Base-by-base conservation (phyloP, 1,139 yeast genomes). In the Diutina mesorugosa region DNA sequence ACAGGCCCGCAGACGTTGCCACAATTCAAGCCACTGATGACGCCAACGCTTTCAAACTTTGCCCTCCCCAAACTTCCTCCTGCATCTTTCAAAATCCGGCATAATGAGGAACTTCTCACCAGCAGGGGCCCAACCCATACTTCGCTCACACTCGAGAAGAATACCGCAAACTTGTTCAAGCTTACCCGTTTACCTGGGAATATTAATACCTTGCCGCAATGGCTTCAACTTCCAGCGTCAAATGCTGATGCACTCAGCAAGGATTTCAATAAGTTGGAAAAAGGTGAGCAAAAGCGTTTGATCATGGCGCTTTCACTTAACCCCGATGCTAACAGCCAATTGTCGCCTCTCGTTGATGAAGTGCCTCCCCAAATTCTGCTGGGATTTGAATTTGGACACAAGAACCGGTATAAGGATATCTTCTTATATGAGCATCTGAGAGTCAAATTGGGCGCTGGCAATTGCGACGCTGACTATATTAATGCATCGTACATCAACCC, bases 361-460 rank as follows among this genome's bases (percentile, higher is more conserved):
- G 26, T 46, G 6, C 57, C 59, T 6, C 64, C 63, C 3, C 51
- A 54, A 26, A 72, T 84, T 35, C 84, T 87, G 0, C 80, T 83
- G 57, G 96, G 95, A 2, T 80, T 88, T 56, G 95, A 88, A 66
- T 77, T 78, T 58, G 95, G 95, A 16, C 74, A 77, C 61, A 84
- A 88, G 66, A 89, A 89, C 68, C 70, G 96, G 58, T 89, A 89
- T 70, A 83, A 87, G 60, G 90, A 89, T 66, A 86, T 89, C 55
- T 78, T 87, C 63, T 85, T 95, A n/a, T 89, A 81, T 67, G 93
- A 87, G 62, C 90, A 87, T 64, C 80, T 93, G 12, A 72, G 96
- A 58, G 96, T 90, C 18, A 79, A 77, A 60, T 70, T 68, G 62
- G 68, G 57, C 58, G 16, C 32, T 35, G 62, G 59, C 50, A 73